These are phyloP conservation scores for Tulasnella sp. DNA, from an alignment of 768 basidiomycete species.

Conservation along the genomic window DNA sequence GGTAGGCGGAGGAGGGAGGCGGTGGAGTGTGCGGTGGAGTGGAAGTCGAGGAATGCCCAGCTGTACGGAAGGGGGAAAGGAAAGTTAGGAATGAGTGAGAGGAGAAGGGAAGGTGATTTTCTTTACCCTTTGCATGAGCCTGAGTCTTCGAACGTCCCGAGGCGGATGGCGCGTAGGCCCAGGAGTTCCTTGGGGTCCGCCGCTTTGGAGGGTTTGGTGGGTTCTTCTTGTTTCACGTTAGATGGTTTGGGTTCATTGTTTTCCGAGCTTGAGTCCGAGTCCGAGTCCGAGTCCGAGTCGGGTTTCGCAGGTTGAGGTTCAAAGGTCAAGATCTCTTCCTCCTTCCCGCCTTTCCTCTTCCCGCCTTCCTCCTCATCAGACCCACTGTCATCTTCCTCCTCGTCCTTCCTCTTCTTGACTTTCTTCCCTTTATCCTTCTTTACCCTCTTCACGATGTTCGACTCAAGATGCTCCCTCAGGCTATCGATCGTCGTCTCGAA, in stretches of 20 bases:
- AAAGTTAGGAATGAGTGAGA: conserved; percentile 52
- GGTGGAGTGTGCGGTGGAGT: conserved; percentile 65
- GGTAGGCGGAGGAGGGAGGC: no score
- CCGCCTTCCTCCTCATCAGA: conserved; percentile 33
- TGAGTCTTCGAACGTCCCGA: conserved; percentile 95
- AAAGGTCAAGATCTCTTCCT: conserved; percentile 10
- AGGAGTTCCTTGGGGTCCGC: conserved; percentile 18
- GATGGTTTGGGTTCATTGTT: background rate
- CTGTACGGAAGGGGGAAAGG: conserved; percentile 69
- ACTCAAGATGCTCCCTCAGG: conserved; percentile 62
- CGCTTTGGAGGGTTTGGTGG: conserved; percentile 20
- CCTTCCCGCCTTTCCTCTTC: conserved; percentile 28
- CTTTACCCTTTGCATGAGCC: conserved; percentile 91
- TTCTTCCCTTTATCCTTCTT: conserved; percentile 26
- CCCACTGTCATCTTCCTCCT: background rate
- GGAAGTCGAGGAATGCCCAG: conserved; percentile 81
- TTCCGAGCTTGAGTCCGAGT: background rate
- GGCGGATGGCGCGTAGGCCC: conserved; percentile 54
- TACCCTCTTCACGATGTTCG: conserved; percentile 35
- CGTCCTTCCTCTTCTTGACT: conserved; percentile 19
- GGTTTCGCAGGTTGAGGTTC: no score
- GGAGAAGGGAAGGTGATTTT: background rate
- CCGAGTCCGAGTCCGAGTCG: background rate
- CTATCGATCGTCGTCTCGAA: conserved; percentile 78
- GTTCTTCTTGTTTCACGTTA: background rate